Conservation (phyloP, 1,139 yeast genomes). For the Yamadazyma trypodendri region DNA sequence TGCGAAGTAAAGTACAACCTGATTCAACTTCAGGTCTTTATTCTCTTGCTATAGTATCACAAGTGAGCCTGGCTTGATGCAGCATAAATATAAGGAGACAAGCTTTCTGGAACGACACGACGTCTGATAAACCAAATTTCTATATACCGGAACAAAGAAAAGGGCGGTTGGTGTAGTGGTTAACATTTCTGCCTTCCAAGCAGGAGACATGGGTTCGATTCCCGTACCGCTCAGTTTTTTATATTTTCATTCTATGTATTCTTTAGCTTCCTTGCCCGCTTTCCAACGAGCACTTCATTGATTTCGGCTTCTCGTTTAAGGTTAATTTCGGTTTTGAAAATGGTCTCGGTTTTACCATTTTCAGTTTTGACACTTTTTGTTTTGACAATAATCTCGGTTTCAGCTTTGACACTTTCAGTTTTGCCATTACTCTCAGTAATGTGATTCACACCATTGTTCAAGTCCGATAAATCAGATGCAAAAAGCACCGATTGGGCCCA, state of each 20-base stretch:
- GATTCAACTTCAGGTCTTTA: no score
- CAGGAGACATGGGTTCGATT: conserved; percentile 81
- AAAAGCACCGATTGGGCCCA: conserved; percentile 97
- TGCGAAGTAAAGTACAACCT: no score
- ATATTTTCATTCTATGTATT: no score
- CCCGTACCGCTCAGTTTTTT: conserved; percentile 71
- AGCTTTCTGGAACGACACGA: no score
- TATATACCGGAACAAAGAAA: background rate
- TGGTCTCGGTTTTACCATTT: background rate
- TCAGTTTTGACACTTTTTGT: no score
- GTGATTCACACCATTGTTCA: conserved; percentile 55
- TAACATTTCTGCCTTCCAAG: conserved; percentile 71
- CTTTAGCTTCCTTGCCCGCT: no score
- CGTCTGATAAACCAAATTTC: background rate
- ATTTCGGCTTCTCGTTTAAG: no score
- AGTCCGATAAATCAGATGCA: conserved; percentile 73
- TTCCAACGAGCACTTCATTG: no score
- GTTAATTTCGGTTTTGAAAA: background rate
- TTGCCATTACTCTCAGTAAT: conserved; percentile 6
- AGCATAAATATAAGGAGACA: no score
- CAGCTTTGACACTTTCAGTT: background rate
- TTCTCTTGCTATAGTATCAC: no score
- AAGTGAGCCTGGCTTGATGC: no score
- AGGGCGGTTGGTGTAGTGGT: conserved; percentile 56
- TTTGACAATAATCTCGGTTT: background rate